Evolutionary conservation across 2,329 filamentous ascomycete species (phyloP), one percentile per base, ranked within the genome.

Genomic region (Aureobasidium sp.): DNA sequence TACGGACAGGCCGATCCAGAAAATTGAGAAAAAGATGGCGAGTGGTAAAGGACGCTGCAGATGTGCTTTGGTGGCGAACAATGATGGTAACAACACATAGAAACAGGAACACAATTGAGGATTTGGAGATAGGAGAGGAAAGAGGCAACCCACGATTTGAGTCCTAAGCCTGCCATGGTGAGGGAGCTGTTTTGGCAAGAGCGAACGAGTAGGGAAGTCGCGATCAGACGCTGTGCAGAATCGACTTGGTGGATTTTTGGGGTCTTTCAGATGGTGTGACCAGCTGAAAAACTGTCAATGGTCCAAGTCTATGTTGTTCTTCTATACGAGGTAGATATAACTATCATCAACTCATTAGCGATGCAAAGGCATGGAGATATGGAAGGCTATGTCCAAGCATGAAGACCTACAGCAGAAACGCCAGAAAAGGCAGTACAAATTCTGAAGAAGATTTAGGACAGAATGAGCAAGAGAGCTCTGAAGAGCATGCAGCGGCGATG

Each of bases 131-230:
- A 6, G 44, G 17, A 52, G 26, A 52, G 37, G 37, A 36, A 34
- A 41, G 37, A 58, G 29, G 20, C 41, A 60, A 61, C 57, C n/a
- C 27, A 61, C 57, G 57, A 42, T 51, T 51, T 61, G 46, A 61
- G 57, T 44, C 46, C 47, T 15, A 61, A 41, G 36, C 57, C 57
- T 34, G 57, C 57, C 57, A 61, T 61, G n/a, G 8, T 52, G n/a
- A n/a, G 23, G 20, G 26, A 23, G 44, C 23, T 7, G n/a, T 51
- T 51, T 61, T 36, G 36, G 57, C n/a, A 61, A 26, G 57, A 61
- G 17, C 57, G 39, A 23, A 44, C 46, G 10, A 26, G 10, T 34
- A 34, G 42, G 57, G 57, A 61, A 61, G 57, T 42, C n/a, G 57
- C 57, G 57, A 44, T 37, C 47, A 27, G 27, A 29, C 20, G 41